Evolutionary conservation across 1,284 basidiomycete species (phyloP).

Genomic region (Singerocomus inundabilis): DNA sequence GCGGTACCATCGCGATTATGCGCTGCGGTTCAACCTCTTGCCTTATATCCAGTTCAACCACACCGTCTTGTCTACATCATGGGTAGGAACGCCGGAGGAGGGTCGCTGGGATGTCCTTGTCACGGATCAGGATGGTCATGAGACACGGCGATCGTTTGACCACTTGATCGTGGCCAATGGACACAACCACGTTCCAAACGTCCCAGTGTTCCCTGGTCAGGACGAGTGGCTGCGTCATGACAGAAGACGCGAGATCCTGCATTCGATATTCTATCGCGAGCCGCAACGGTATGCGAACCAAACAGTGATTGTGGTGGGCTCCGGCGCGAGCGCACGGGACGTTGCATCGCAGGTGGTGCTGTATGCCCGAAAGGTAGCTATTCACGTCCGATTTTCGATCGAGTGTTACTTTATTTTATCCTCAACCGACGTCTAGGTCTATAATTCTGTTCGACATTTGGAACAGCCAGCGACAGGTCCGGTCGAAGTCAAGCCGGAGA

Average conservation of each 20-base stretch:
- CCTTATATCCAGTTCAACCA: constrained; percentile 45
- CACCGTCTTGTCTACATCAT: constrained; percentile 43
- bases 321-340: constrained; percentile 50
- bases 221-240: constrained; percentile 44
- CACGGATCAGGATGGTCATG: constrained; percentile 15
- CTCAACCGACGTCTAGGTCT: constrained; percentile 34
- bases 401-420: background rate
- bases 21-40: constrained; percentile 38
- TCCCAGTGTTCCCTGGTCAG: constrained; percentile 45
- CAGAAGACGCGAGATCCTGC: constrained; percentile 40
- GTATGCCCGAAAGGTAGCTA: constrained; percentile 42
- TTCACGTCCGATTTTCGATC: background rate
- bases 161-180: constrained; percentile 56
- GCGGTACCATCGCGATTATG: constrained; percentile 47
- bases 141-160: constrained; percentile 37
- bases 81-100: constrained; percentile 40
- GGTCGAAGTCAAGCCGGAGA: constrained; percentile 40
- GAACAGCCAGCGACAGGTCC: constrained; percentile 29
- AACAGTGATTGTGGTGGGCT: constrained; percentile 52
- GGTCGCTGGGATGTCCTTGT: constrained; percentile 47
- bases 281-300: constrained; percentile 43
- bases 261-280: constrained; percentile 55
- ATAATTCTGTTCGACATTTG: constrained; percentile 40
- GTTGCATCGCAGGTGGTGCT: constrained; percentile 42
- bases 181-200: constrained; percentile 49